Conservation (phyloP, 2,329 filamentous ascomycete genomes). For the Sporothrix pallida region DNA sequence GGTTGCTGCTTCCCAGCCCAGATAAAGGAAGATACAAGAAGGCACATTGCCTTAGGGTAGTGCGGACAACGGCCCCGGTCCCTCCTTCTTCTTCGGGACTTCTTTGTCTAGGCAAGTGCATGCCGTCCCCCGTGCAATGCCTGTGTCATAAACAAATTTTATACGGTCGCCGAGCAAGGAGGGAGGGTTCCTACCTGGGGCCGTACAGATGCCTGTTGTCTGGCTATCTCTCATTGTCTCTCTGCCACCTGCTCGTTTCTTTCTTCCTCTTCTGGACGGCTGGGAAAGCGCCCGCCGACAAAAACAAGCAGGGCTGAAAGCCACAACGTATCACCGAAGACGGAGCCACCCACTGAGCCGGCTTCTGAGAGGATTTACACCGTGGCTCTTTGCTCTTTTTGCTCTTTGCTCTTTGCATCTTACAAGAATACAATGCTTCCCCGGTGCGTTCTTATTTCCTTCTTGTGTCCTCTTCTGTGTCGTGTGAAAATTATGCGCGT, state of each 20-base stretch:
- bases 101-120: slow-evolving; percentile 22
- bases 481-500: neutral
- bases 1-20: slow-evolving; percentile 6
- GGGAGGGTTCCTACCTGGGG: neutral
- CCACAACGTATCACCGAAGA: slow-evolving; percentile 19
- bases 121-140: neutral
- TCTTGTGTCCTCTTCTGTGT: neutral
- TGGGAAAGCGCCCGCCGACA: neutral
- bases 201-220: neutral
- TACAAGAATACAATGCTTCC: neutral
- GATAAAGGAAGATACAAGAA: neutral
- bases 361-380: neutral
- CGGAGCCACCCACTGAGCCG: slow-evolving; percentile 18
- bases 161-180: slow-evolving; percentile 15
- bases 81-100: slow-evolving; percentile 28
- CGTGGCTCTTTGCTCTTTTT: neutral
- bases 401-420: neutral
- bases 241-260: slow-evolving; percentile 14
- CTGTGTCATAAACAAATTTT: neutral
- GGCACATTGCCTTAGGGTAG: slow-evolving; percentile 14
- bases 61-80: slow-evolving; percentile 16
- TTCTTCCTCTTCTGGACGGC: slow-evolving; percentile 14
- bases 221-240: neutral
- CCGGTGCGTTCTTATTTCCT: neutral
- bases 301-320: slow-evolving; percentile 24